Conservation (phyloP, 1,284 basidiomycete genomes). For the Salmacisia buchloeana region DNA sequence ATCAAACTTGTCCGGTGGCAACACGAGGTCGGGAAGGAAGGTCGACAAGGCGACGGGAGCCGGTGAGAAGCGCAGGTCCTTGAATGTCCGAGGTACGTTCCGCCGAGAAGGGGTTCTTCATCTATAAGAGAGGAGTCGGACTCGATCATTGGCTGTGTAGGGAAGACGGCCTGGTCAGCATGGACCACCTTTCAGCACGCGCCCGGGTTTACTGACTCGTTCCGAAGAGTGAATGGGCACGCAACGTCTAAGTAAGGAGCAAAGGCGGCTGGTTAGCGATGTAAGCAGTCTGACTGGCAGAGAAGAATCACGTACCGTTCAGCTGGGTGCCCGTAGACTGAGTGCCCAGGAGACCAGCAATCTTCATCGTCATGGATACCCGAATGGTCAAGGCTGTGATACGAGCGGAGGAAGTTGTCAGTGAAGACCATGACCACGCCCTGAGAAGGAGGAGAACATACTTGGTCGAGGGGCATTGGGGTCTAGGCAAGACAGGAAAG, state of each 20-base stretch:
- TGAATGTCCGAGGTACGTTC: too few species aligned
- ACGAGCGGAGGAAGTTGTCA: background rate
- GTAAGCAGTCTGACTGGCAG: background rate
- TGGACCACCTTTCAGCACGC: too few species aligned
- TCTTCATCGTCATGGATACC: conserved; percentile 27
- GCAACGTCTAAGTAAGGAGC: background rate
- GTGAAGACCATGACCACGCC: background rate
- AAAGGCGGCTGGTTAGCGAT: background rate
- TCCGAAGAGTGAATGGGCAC: background rate
- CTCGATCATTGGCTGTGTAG: background rate
- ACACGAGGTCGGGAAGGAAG: background rate
- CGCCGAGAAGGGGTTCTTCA: background rate
- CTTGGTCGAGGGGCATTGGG: conserved; percentile 16
- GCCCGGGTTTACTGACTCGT: background rate
- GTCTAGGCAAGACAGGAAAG: background rate
- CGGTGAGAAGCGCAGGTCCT: background rate
- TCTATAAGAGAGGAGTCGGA: background rate
- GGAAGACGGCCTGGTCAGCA: background rate
- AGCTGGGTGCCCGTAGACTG: conserved; percentile 30
- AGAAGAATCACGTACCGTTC: background rate
- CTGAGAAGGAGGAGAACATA: background rate
- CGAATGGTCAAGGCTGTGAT: conserved; percentile 18
- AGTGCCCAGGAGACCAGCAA: conserved; percentile 27
- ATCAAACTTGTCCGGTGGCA: too few species aligned
- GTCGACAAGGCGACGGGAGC: background rate